Evolutionary conservation across 768 basidiomycete genomes (phyloP).

Genomic region (Tylopilus sp.): DNA sequence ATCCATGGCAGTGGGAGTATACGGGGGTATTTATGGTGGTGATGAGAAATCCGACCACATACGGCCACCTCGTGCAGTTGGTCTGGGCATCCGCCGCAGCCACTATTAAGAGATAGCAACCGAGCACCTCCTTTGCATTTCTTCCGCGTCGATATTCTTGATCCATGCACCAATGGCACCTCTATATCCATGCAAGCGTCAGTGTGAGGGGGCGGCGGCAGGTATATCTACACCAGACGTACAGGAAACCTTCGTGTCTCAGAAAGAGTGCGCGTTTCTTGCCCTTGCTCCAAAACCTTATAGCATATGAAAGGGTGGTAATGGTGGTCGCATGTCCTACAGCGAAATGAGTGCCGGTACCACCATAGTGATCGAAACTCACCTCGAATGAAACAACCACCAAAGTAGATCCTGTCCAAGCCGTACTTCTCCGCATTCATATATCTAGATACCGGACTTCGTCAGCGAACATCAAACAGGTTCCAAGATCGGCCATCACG

Average conservation of each 20-base stretch:
- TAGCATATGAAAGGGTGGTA: constrained; percentile 95
- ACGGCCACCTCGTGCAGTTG: constrained; percentile 28
- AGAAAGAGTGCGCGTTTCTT: constrained; percentile 95
- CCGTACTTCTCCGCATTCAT: constrained; percentile 99
- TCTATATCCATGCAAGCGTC: constrained; percentile 37
- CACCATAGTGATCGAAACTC: constrained; percentile 22
- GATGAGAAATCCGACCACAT: constrained; percentile 19
- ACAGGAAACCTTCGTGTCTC: constrained; percentile 97
- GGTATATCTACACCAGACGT: constrained; percentile 36
- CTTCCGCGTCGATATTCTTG: constrained; percentile 76
- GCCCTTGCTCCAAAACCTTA: constrained; percentile 99
- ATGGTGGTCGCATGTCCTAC: constrained; percentile 95
- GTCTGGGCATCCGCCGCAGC: constrained; percentile 3
- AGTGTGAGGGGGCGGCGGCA: not conserved
- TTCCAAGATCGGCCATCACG: constrained; percentile 36
- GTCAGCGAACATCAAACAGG: constrained; percentile 11
- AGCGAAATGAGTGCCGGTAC: constrained; percentile 7
- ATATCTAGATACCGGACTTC: constrained; percentile 41
- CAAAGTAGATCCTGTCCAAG: constrained; percentile 96
- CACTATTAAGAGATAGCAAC: constrained; percentile 7
- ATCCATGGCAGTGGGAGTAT: constrained; percentile 21
- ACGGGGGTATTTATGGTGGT: constrained; percentile 23
- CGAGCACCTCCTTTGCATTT: constrained; percentile 9
- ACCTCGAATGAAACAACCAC: constrained; percentile 98
- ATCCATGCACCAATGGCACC: constrained; percentile 98